Conservation (phyloP, 257 asterid species). For the Solanum peruvianum region DNA sequence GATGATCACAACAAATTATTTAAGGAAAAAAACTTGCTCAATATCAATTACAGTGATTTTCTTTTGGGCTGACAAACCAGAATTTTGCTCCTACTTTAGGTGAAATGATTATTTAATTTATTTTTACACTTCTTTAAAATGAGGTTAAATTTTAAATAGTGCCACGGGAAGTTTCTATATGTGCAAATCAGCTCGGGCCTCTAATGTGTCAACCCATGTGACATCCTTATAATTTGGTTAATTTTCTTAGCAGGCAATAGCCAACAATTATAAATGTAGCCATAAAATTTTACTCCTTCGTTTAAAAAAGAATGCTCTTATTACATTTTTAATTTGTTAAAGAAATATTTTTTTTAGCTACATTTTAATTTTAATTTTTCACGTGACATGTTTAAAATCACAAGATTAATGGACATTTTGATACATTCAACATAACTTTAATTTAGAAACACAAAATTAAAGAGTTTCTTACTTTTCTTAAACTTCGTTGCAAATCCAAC, state of each 20-base stretch:
- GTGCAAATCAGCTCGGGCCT: background rate
- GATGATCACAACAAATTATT: background rate
- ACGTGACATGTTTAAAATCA: too few species aligned
- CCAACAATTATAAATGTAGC: background rate
- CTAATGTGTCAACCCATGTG: background rate
- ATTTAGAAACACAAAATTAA: too few species aligned
- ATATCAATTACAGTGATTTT: background rate
- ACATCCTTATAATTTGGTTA: background rate
- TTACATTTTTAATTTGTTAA: too few species aligned
- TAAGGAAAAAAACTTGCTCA: background rate
- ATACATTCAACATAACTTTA: too few species aligned
- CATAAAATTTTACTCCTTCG: background rate
- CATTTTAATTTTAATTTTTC: too few species aligned
- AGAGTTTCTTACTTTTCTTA: too few species aligned
- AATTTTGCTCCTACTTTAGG: background rate
- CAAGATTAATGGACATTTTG: too few species aligned
- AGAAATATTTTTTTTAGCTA: too few species aligned
- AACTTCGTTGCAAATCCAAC: accelerated
- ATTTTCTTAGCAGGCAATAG: background rate
- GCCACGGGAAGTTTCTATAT: background rate
- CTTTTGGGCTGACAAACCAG: background rate
- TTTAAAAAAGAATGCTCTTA: too few species aligned
- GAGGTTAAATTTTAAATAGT: background rate
- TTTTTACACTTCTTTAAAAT: too few species aligned
- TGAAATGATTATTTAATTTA: too few species aligned